Evolutionary conservation across 805 yeast genomes (phyloP).

Genomic region (Huiozyma naganishii): DNA sequence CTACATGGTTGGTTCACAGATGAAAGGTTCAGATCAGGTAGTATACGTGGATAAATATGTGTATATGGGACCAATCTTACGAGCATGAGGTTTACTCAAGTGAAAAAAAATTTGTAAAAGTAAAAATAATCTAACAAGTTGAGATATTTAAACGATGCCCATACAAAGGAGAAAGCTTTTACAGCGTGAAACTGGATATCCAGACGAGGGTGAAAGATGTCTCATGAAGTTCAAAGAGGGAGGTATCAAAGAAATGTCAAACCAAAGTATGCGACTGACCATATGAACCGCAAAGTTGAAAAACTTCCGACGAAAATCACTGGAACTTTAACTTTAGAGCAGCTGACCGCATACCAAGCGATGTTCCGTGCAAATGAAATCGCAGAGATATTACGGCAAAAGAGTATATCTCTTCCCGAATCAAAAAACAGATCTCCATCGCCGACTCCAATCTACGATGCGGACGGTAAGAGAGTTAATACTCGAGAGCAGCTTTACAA

Average conservation of each 20-base stretch:
- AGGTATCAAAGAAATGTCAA: too few species aligned
- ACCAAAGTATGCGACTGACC: too few species aligned
- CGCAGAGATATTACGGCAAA: slow-evolving; percentile 37
- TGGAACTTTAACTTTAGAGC: slow-evolving; percentile 59
- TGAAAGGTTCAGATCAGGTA: background rate
- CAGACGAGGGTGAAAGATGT: too few species aligned
- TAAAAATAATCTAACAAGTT: too few species aligned
- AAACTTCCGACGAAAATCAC: slow-evolving; percentile 33
- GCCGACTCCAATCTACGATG: slow-evolving; percentile 88
- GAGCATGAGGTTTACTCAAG: background rate
- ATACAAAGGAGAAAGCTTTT: too few species aligned
- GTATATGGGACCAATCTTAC: background rate
- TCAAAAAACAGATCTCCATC: slow-evolving; percentile 57
- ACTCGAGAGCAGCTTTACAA: slow-evolving; percentile 64
- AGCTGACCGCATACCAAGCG: slow-evolving; percentile 61
- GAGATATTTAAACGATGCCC: too few species aligned
- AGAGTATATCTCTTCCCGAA: slow-evolving; percentile 31
- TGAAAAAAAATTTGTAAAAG: too few species aligned
- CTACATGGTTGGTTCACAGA: background rate
- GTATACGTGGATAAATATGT: background rate
- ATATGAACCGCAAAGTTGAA: too few species aligned
- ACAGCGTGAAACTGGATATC: too few species aligned
- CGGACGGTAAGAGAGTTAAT: slow-evolving; percentile 71
- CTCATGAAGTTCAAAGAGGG: too few species aligned
- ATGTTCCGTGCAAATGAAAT: slow-evolving; percentile 73